Evolutionary conservation across 495 filamentous ascomycete genomes (phyloP), one percentile per base, ranked within the genome.

Genomic region (Podospora sp.): DNA sequence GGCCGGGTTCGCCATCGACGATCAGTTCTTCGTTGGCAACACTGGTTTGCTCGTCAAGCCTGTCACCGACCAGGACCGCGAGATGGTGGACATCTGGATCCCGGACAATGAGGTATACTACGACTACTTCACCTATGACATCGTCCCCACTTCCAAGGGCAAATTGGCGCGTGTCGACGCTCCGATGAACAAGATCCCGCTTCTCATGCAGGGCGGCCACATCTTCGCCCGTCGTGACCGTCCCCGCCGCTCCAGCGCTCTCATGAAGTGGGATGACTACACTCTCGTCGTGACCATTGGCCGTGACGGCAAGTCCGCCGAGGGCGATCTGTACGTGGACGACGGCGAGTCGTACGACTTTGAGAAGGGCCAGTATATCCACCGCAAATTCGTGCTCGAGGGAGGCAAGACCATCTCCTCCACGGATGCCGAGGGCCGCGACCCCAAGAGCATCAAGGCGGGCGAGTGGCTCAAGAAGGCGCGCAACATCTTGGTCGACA

Each of bases 231-330:
- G 95, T 53, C 91, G 93, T 67, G 95, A 99, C 66, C 86, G 88
- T 0, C 93, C 94, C 2, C 87, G 95, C 51, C 87, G 93, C 60
- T 94, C 90, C 69, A 90, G 88, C 63, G 90, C 90, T 6, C 82
- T 97, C 9, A 97, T 98, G 96, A 89, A 86, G 71, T 96, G 87
- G 80, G 95, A 99, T 74, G 93, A 94, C 6, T 97, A 96, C 78
- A 98, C 95, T 9, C 85, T 99, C 1, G 87, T 98, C 46, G 81
- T 98, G 5, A 86, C 88, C 1, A 79, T 97, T n/a, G 80, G 86
- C 69, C 87, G 88, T 72, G 82, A 87, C 35, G 88, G 88, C 53
- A 84, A 86, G 61, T 49, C 26, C 14, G 93, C 95, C 0, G 88
- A 91, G 60, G 95, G 95, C 27, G 87, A 87, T 5, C 79, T 99